Evolutionary conservation across 768 basidiomycete genomes (phyloP), one percentile per base, ranked within the genome.

Genomic region (Ramaria rubella): DNA sequence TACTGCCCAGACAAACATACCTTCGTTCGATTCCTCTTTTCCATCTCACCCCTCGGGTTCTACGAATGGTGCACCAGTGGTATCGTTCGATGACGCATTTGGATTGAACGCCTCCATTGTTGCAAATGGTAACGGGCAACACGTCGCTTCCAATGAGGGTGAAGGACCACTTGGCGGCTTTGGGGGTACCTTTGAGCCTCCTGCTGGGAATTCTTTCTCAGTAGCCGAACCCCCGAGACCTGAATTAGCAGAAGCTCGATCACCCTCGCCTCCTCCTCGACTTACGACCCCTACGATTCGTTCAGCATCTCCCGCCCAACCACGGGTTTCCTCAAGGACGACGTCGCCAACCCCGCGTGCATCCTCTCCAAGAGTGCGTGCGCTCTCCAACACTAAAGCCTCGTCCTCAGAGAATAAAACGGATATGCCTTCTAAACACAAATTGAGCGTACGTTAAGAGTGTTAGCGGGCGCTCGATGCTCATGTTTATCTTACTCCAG

Each of bases 391-490:
- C 14, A 81, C 82, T 1, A 83, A 82, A 59, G 82, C 83, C 50
- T 55, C 44, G 12, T 70, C 68, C 2, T 75, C 79, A 8, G 82
- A 83, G 58, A 85, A 82, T 62, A 67, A 68, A 52, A 83, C 82
- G 64, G 81, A 84, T 14, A 62, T 75, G 21, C 68, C 79, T n/a
- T 63, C 73, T 1, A 68, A 77, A 49, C 78, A 83, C 27, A 88
- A 88, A 67, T 72, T 90, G 52, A 91, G 86, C 61, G 89, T 90
- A 72, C 73, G 86, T 79, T 46, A 31, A 51, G 15, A 24, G 34
- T 23, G 3, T n/a, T 19, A 17, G n/a, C 31, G 19, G 12, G 2
- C 34, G 14, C 14, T 9, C 29, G 7, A 51, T 6, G 29, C 33
- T 51, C 2, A 51, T 23, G 46, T 27, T 11, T 31, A 34, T 12